A percentile compares a stretch with the other conserved stretches of the same genome.
phyloP scores from a whole-genome alignment of 805 yeast genomes.

The Pichia ethanolica region DNA sequence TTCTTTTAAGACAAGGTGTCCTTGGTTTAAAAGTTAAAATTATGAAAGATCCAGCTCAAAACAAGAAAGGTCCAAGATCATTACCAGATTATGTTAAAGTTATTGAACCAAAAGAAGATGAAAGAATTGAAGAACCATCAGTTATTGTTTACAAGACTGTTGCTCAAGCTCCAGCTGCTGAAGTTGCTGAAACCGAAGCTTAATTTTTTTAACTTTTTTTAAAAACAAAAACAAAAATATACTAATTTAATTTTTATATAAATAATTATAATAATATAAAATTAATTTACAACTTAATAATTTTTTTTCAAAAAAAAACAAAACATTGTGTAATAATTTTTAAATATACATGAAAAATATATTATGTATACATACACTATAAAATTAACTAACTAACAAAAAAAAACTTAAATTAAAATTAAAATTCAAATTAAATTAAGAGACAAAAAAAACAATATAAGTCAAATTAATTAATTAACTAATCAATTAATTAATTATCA shows the following conservation, averaged over 20 bases:
- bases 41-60: slow-evolving; percentile 95
- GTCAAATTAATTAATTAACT: not conserved
- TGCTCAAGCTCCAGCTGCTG: slow-evolving; percentile 27
- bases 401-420: no score
- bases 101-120: slow-evolving; percentile 93
- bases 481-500: slow-evolving; percentile 2
- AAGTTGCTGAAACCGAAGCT: slow-evolving; percentile 27
- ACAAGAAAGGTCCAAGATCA: slow-evolving; percentile 79
- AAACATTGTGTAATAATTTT: no score
- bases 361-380: no score
- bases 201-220: slow-evolving; percentile 1
- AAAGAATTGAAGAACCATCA: slow-evolving; percentile 67
- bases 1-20: slow-evolving; percentile 99
- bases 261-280: no score
- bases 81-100: slow-evolving; percentile 94
- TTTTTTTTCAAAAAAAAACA: no score
- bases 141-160: slow-evolving; percentile 61
- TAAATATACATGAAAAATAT: no score
- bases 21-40: slow-evolving; percentile 99
- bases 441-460: no score
- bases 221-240: not conserved
- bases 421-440: no score
- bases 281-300: no score
- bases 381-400: no score
- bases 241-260: no score